Evolutionary conservation across 768 basidiomycete species (phyloP).

Genomic region (Tulasnella sp.): DNA sequence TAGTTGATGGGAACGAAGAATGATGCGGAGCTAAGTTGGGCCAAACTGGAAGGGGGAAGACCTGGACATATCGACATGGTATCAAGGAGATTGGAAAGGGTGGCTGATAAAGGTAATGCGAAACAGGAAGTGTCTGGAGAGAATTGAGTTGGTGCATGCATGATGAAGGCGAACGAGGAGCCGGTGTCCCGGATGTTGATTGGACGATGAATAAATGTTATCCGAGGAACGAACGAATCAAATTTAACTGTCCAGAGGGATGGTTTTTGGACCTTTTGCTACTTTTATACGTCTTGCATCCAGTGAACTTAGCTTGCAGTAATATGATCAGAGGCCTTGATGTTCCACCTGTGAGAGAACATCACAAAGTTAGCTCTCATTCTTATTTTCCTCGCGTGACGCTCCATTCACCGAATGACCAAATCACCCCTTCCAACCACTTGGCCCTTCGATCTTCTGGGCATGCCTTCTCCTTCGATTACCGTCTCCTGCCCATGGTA

Average conservation of each 20-base stretch:
- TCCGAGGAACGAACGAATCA: too few relatives aligned
- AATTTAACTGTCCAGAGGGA: background rate
- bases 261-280: background rate
- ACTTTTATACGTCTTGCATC: slow-evolving; percentile 30
- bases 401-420: slow-evolving; percentile 58
- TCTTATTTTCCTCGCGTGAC: too few relatives aligned
- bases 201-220: background rate
- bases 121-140: background rate
- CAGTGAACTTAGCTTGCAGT: slow-evolving; percentile 33
- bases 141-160: background rate
- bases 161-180: background rate
- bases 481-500: slow-evolving; percentile 54
- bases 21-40: too few relatives aligned
- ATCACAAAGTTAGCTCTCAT: background rate
- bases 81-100: background rate
- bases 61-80: background rate
- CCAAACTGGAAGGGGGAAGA: too few relatives aligned
- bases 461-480: slow-evolving; percentile 69
- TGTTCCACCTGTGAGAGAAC: slow-evolving; percentile 33
- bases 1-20: too few relatives aligned
- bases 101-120: background rate
- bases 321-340: slow-evolving; percentile 36
- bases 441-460: slow-evolving; percentile 56
- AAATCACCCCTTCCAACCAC: slow-evolving; percentile 64
- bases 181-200: background rate